A percentile compares a stretch with the other conserved stretches of the same genome.
phyloP scores from a whole-genome alignment of 2,329 filamentous ascomycete species.

The Chalara sp. region DNA sequence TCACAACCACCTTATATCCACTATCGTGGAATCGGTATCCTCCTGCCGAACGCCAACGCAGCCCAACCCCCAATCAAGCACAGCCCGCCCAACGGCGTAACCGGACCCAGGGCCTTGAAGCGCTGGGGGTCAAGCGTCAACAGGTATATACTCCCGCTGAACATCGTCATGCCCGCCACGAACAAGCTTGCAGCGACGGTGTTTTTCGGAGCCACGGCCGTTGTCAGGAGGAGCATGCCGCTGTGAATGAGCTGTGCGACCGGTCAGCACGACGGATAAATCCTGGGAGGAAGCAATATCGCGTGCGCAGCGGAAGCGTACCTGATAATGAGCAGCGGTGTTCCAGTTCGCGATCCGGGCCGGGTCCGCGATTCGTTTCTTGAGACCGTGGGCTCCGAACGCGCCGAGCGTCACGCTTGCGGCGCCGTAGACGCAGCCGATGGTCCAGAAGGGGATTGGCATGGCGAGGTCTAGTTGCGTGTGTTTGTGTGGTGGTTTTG shows the following conservation, averaged over 20 bases:
- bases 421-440: conserved; percentile 57
- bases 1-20: neutral
- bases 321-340: conserved; percentile 64
- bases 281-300: no score
- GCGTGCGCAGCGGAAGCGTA: conserved; percentile 21
- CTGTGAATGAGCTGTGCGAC: conserved; percentile 52
- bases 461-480: conserved; percentile 1
- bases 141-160: conserved; percentile 59
- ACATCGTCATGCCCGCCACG: conserved; percentile 59
- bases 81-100: conserved; percentile 58
- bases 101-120: conserved; percentile 54
- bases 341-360: conserved; percentile 51
- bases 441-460: conserved; percentile 45
- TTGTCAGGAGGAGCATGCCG: conserved; percentile 49
- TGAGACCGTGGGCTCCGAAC: conserved; percentile 63
- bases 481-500: no score
- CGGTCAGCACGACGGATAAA: neutral
- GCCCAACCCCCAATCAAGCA: conserved; percentile 55
- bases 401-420: conserved; percentile 55
- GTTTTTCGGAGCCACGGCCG: conserved; percentile 44
- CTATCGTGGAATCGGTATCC: conserved; percentile 28
- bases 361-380: conserved; percentile 53
- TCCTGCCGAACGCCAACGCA: conserved; percentile 22
- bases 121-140: conserved; percentile 54
- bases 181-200: conserved; percentile 52